These are phyloP conservation scores for Blumeria hordei DNA, from an alignment of 2,329 filamentous ascomycete genomes.

Conservation along the genomic window DNA sequence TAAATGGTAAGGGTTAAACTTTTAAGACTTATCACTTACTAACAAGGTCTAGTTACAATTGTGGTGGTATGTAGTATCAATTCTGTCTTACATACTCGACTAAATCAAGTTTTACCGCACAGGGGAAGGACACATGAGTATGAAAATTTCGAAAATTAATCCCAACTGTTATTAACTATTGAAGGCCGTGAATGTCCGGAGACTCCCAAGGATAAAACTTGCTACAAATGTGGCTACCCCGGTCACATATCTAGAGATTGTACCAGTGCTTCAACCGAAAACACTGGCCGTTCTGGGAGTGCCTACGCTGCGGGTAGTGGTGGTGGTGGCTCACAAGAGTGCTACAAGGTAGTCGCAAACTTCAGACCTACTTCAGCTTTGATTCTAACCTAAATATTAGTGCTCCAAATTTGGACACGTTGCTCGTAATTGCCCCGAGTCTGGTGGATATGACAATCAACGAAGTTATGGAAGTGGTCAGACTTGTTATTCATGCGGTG, in stretches of 20 bases:
- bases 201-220: constrained; percentile 68
- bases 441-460: constrained; percentile 20
- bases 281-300: constrained; percentile 11
- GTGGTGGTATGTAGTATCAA: constrained; percentile 34
- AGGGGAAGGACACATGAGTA: constrained; percentile 56
- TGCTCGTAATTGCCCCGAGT: constrained; percentile 66
- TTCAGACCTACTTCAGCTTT: no score
- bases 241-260: constrained; percentile 78
- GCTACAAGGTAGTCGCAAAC: constrained; percentile 43
- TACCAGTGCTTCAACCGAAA: constrained; percentile 14
- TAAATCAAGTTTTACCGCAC: constrained; percentile 12
- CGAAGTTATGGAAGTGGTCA: constrained; percentile 28
- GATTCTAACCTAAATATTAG: constrained; percentile 17
- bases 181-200: constrained; percentile 73
- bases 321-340: constrained; percentile 35
- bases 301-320: constrained; percentile 4
- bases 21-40: constrained; percentile 3
- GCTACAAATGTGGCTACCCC: constrained; percentile 55
- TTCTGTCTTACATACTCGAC: constrained; percentile 4
- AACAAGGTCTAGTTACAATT: constrained; percentile 42
- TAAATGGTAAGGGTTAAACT: constrained; percentile 38
- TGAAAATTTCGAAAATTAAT: constrained; percentile 15
- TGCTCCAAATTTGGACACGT: constrained; percentile 94
- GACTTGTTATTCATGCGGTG: constrained; percentile 97
- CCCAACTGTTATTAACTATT: constrained; percentile 7